A percentile compares a stretch with the other conserved stretches of the same genome.
Evolutionary conservation across 2,329 filamentous ascomycete genomes (phyloP).

Genomic region (Phyllachora maydis): DNA sequence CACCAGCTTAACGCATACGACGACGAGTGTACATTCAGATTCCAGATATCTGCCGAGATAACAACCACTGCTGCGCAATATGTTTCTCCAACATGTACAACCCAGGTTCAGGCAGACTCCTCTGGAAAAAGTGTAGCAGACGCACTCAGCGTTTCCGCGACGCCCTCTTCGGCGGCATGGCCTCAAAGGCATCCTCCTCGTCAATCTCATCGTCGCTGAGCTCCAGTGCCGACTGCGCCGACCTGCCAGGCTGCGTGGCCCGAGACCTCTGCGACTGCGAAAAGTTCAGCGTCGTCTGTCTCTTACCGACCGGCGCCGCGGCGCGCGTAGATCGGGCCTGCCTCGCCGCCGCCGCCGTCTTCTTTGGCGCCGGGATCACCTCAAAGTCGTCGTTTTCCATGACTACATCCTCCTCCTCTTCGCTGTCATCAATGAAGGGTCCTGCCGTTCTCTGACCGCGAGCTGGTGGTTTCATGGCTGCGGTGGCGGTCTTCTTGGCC

Average conservation of each 20-base stretch:
- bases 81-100: too few species aligned
- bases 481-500: conserved; percentile 14
- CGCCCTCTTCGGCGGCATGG: conserved; percentile 17
- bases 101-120: too few species aligned
- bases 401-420: conserved; percentile 15
- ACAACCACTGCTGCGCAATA: too few species aligned
- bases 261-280: conserved; percentile 14
- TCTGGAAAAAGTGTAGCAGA: too few species aligned
- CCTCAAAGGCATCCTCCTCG: conserved; percentile 38
- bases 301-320: conserved; percentile 13
- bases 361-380: conserved; percentile 7
- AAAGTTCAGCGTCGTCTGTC: conserved; percentile 29
- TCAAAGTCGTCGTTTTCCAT: conserved; percentile 18
- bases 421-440: conserved; percentile 15
- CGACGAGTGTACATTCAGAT: too few species aligned
- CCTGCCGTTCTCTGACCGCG: conserved; percentile 19
- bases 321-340: conserved; percentile 12
- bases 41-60: too few species aligned
- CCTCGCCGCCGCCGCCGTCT: conserved; percentile 5
- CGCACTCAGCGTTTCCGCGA: conserved; percentile 1
- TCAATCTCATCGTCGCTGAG: conserved; percentile 49
- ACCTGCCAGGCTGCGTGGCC: conserved; percentile 12
- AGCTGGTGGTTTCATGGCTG: conserved; percentile 21
- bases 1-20: too few species aligned
- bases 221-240: conserved; percentile 28